These are phyloP conservation scores for Leccinum arenicola DNA, from an alignment of 768 basidiomycete genomes.

Conservation along the genomic window DNA sequence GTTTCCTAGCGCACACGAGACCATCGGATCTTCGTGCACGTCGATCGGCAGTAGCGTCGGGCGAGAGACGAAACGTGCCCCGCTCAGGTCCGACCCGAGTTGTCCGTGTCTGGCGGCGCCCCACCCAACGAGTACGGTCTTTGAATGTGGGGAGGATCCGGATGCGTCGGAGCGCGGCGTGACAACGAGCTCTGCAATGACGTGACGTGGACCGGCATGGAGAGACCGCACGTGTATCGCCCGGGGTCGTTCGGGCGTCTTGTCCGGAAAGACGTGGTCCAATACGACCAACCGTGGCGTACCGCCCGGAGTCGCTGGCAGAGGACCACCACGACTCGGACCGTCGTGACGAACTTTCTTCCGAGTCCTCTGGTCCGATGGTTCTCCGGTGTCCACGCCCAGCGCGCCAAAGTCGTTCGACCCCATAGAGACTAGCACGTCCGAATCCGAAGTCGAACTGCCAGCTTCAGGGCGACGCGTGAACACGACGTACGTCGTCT, in stretches of 20 bases:
- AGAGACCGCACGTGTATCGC: constrained; percentile 42
- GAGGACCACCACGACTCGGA: neutral
- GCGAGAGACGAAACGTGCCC: constrained; percentile 7
- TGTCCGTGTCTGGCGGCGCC: constrained; percentile 85
- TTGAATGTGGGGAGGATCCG: constrained; percentile 1
- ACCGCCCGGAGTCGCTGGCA: neutral
- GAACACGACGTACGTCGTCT: constrained; percentile 75
- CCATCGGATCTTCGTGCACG: constrained; percentile 28
- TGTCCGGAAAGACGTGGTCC: constrained; percentile 35
- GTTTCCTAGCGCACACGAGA: constrained; percentile 44
- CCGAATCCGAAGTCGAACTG: constrained; percentile 24
- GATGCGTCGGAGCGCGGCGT: constrained; percentile 19
- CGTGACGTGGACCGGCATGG: constrained; percentile 68
- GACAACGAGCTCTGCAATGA: constrained; percentile 35
- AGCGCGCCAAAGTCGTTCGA: constrained; percentile 83
- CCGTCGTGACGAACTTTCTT: neutral
- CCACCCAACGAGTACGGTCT: constrained; percentile 65
- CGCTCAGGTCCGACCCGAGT: constrained; percentile 45
- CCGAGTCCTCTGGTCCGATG: neutral
- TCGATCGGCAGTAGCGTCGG: constrained; percentile 36
- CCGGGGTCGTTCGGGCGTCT: constrained; percentile 31
- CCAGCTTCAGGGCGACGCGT: constrained; percentile 19
- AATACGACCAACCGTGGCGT: constrained; percentile 11
- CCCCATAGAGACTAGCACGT: constrained; percentile 75
- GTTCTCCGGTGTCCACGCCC: constrained; percentile 42